Conservation (phyloP, 768 basidiomycete species). For the Cubamyces lactineus region DNA sequence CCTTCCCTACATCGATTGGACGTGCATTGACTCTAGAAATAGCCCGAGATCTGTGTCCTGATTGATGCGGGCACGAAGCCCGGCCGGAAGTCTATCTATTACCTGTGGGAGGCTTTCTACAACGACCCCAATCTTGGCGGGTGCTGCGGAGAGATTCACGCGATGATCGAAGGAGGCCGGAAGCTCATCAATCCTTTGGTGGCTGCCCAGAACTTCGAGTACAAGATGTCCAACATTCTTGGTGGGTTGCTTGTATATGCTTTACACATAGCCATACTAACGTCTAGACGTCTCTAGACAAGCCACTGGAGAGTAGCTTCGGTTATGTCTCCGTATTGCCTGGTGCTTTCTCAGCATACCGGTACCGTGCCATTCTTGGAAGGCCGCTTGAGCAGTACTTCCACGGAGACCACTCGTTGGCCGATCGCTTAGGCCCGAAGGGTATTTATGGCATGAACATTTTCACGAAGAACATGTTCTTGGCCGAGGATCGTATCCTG, state of each 20-base stretch:
- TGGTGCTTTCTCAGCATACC: constrained; percentile 96
- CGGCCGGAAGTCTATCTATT: constrained; percentile 93
- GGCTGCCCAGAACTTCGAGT: constrained; percentile 97
- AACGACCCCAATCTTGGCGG: constrained; percentile 79
- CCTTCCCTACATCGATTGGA: constrained; percentile 14
- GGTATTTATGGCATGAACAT: constrained; percentile 98
- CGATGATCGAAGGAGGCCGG: constrained; percentile 92
- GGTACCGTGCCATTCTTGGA: constrained; percentile 90
- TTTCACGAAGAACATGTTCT: constrained; percentile 92
- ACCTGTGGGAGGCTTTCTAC: constrained; percentile 92
- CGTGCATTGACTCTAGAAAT: constrained; percentile 14
- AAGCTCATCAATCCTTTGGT: constrained; percentile 92
- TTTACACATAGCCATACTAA: neutral
- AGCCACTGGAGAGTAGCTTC: constrained; percentile 93
- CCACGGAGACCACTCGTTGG: constrained; percentile 87
- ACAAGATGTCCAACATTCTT: constrained; percentile 98
- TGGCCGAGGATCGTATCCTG: constrained; percentile 94
- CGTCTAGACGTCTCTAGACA: constrained; percentile 52
- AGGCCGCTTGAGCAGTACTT: constrained; percentile 86
- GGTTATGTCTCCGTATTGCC: constrained; percentile 95
- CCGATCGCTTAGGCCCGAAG: constrained; percentile 89
- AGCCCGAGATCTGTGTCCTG: constrained; percentile 92
- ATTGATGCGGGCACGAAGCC: constrained; percentile 97
- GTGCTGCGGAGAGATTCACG: constrained; percentile 94
- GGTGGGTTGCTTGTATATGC: constrained; percentile 44